A percentile compares a stretch with the other conserved stretches of the same genome.
Evolutionary conservation across 2,329 filamentous ascomycete genomes (phyloP).

Genomic region (Diaporthe caulivora): DNA sequence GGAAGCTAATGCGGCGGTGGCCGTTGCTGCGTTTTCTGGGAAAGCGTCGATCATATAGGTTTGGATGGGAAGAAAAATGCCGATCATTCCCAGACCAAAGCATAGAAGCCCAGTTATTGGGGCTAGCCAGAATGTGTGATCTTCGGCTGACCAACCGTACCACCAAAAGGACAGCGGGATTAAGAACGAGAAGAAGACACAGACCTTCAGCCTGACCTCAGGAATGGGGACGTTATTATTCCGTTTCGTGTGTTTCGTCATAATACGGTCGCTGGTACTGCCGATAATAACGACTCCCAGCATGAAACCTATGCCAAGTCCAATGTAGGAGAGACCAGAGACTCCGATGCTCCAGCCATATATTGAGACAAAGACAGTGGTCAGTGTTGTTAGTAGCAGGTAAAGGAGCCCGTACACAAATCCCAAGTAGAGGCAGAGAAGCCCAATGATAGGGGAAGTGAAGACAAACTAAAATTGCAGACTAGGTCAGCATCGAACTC

Average conservation of each 20-base stretch:
- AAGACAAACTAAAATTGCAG: background rate
- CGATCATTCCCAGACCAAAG: constrained; percentile 62
- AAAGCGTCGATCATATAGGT: constrained; percentile 65
- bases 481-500: background rate
- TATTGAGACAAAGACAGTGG: background rate
- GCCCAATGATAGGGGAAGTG: constrained; percentile 3
- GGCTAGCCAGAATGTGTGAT: constrained; percentile 46
- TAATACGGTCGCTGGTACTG: constrained; percentile 9
- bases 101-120: constrained; percentile 63
- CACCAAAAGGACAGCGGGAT: constrained; percentile 57
- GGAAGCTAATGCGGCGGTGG: constrained; percentile 54
- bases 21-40: constrained; percentile 46
- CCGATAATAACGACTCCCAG: background rate
- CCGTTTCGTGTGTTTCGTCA: constrained; percentile 1
- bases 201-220: constrained; percentile 1
- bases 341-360: constrained; percentile 8
- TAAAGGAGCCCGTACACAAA: background rate
- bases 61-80: constrained; percentile 63
- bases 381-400: background rate
- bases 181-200: constrained; percentile 33
- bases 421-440: background rate
- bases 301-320: background rate
- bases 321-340: constrained; percentile 11
- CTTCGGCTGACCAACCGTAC: constrained; percentile 45
- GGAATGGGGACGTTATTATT: constrained; percentile 1